phyloP scores from a whole-genome alignment of 305 asterid genomes.

The Monarda citriodora region DNA sequence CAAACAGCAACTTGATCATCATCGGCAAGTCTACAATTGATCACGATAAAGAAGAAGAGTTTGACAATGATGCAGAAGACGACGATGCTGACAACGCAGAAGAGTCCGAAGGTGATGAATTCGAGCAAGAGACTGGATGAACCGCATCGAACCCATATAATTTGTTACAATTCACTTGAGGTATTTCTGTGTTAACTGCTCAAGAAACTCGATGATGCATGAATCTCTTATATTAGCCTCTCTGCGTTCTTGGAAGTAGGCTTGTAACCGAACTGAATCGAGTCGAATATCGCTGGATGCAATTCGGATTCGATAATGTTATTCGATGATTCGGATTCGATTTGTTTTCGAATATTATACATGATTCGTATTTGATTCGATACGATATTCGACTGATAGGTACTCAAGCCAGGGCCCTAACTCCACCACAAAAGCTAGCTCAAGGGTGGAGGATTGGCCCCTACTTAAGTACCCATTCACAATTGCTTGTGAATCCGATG shows the following conservation, averaged over 20 bases:
- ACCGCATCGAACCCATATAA: background rate
- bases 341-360: no score
- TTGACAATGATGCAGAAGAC: constrained; percentile 88
- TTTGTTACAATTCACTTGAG: background rate
- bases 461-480: no score
- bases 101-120: constrained; percentile 95
- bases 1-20: constrained; percentile 51
- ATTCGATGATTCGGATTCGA: no score
- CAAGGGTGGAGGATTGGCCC: no score
- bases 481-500: no score
- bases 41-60: constrained; percentile 87
- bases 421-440: no score
- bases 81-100: constrained; percentile 95
- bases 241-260: background rate
- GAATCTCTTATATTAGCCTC: background rate
- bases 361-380: no score
- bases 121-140: constrained; percentile 93
- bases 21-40: constrained; percentile 75
- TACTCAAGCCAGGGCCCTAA: no score
- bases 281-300: no score
- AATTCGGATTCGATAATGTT: no score
- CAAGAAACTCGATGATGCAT: background rate
- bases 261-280: no score
- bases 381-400: no score
- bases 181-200: background rate